A percentile compares a stretch with the other conserved stretches of the same genome.
Conservation (phyloP, 352 stramenopile species). For the Phytophthora pini region DNA sequence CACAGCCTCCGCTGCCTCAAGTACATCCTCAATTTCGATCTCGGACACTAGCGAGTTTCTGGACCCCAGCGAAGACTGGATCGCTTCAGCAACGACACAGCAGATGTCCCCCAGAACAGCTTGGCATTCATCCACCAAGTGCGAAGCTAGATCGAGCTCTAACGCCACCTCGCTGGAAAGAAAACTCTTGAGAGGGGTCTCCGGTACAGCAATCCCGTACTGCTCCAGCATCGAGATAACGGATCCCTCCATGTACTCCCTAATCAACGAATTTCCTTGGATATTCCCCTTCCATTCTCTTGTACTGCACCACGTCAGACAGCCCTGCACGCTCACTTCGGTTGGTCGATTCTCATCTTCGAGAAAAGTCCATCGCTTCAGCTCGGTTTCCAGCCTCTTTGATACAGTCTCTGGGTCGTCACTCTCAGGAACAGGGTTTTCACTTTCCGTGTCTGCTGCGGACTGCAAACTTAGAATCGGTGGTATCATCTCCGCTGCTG, state of each 20-base stretch:
- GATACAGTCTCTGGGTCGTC: constrained; percentile 16
- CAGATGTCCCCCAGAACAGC: constrained; percentile 25
- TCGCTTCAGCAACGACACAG: constrained; percentile 17
- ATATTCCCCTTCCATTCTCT: constrained; percentile 19
- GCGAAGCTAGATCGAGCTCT: constrained; percentile 27
- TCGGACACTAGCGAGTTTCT: constrained; percentile 53
- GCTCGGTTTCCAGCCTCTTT: constrained; percentile 29
- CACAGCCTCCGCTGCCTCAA: constrained; percentile 38
- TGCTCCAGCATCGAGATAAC: constrained; percentile 41
- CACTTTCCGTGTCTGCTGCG: neutral
- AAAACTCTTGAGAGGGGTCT: constrained; percentile 26
- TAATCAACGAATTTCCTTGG: constrained; percentile 22
- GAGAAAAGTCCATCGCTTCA: constrained; percentile 37
- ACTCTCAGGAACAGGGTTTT: constrained; percentile 10
- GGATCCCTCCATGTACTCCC: constrained; percentile 29
- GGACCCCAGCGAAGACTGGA: constrained; percentile 24
- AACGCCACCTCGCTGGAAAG: constrained; percentile 32
- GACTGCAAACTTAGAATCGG: constrained; percentile 2
- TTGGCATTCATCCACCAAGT: constrained; percentile 30
- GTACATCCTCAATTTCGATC: constrained; percentile 44
- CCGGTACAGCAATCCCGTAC: constrained; percentile 31
- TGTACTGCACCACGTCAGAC: constrained; percentile 29
- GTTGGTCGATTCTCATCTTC: constrained; percentile 27
- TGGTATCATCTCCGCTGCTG: neutral
- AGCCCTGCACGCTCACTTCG: constrained; percentile 20